Evolutionary conservation across 257 asterid genomes (phyloP).

Genomic region (Plantago major): DNA sequence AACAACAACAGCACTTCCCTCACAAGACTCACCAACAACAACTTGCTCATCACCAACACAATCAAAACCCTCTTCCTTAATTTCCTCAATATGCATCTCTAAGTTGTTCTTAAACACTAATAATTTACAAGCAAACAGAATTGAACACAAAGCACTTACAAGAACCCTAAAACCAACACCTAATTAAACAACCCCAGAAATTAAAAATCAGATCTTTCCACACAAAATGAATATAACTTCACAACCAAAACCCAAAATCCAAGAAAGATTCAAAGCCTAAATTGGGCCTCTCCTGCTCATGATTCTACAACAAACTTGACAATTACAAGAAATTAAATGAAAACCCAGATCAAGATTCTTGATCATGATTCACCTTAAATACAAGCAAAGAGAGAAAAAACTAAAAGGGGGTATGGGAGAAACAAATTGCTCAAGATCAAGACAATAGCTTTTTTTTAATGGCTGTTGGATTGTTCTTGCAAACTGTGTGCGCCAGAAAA

Average conservation of each 20-base stretch:
- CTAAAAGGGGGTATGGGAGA: too few species aligned
- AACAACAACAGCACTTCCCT: slow-evolving; percentile 36
- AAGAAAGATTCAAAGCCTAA: slow-evolving; percentile 28
- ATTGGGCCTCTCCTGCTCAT: slow-evolving; percentile 5
- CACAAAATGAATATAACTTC: slow-evolving; percentile 1
- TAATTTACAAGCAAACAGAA: slow-evolving; percentile 1
- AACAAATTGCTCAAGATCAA: too few species aligned
- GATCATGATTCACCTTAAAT: slow-evolving; percentile 24
- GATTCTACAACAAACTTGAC: slow-evolving; percentile 22
- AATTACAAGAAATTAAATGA: slow-evolving; percentile 24
- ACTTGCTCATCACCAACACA: slow-evolving; percentile 30
- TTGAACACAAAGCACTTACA: neutral
- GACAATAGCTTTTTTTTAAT: too few species aligned
- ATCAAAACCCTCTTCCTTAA: slow-evolving; percentile 52
- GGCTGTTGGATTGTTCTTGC: too few species aligned
- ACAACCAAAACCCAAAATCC: slow-evolving; percentile 1
- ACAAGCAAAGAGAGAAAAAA: neutral
- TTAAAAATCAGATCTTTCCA: neutral
- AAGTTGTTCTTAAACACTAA: slow-evolving; percentile 12
- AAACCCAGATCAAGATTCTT: slow-evolving; percentile 30
- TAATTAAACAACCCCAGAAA: slow-evolving; percentile 9
- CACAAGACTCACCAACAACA: slow-evolving; percentile 18
- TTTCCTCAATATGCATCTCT: slow-evolving; percentile 74
- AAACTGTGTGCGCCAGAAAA: too few species aligned
- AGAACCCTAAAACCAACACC: neutral